Base-by-base conservation (phyloP, 768 basidiomycete species). In the Tulasnella sp. region DNA sequence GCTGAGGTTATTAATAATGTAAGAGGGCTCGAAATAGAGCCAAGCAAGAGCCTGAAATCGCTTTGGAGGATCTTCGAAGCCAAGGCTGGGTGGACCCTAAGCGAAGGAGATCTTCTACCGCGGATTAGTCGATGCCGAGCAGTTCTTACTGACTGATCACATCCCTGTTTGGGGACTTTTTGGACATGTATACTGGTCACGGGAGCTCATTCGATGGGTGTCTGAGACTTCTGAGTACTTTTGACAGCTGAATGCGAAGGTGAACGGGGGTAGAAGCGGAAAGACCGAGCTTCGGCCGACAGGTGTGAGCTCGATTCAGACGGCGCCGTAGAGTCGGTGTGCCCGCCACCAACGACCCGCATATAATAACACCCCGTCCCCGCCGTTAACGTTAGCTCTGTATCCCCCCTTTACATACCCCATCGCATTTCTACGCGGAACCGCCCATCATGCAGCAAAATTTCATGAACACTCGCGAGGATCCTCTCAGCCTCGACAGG, bases 401-500 rank as follows among this genome's bases (percentile, higher is more conserved):
- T 59, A 8, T 29, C 6, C 52, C n/a, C n/a, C 52, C 52, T 26
- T 59, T 29, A 59, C 44, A 26, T 26, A 59, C 22, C 11, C 52
- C 1, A 3, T 26, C 52, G 9, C 22, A 59, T 29, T 14, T 11
- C 4, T 26, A 29, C 22, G 14, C 52, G 7, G 52, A 6, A n/a
- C 29, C 29, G 52, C 52, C 52, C 52, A 65, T 40, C 34, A 74
- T 82, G 78, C 80, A 78, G 72, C 78, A 78, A 73, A 95, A 94
- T 78, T 91, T 90, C 75, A 86, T 87, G 80, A 83, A 87, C 75
- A 40, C 52, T 22, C 84, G 84, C 41, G 79, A 82, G 36, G 89
- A 95, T 78, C 92, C 95, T 1, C 85, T 98, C 16, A 91, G 90
- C 22, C 83, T 96, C n/a, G 90, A 94, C 63, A 84, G 88, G 74